phyloP scores from a whole-genome alignment of 495 filamentous ascomycete genomes.

The Rhypophila decipiens region DNA sequence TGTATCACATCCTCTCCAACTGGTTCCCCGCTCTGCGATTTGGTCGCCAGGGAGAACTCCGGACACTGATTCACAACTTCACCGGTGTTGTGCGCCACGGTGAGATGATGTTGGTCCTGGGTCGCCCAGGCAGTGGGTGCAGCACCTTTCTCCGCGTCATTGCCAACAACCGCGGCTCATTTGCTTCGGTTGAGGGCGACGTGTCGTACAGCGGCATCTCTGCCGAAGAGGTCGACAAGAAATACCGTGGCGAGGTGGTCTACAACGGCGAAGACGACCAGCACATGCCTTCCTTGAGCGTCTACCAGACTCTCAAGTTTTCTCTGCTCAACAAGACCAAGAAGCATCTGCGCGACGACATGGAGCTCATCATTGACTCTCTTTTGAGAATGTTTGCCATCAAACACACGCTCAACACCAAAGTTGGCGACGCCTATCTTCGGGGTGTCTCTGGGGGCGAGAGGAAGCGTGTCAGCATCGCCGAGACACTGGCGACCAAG shows the following conservation, averaged over 20 bases:
- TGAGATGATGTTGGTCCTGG: slow-evolving; percentile 77
- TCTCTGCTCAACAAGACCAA: slow-evolving; percentile 79
- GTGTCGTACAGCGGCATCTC: slow-evolving; percentile 73
- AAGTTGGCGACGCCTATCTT: slow-evolving; percentile 78
- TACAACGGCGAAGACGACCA: slow-evolving; percentile 80
- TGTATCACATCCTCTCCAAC: slow-evolving; percentile 60
- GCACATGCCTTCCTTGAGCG: slow-evolving; percentile 71
- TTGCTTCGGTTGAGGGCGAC: slow-evolving; percentile 62
- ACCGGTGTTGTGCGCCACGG: slow-evolving; percentile 72
- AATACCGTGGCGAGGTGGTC: slow-evolving; percentile 74
- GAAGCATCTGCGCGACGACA: slow-evolving; percentile 59
- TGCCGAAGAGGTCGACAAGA: slow-evolving; percentile 57
- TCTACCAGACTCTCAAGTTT: slow-evolving; percentile 77
- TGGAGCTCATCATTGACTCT: slow-evolving; percentile 61
- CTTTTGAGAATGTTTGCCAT: slow-evolving; percentile 74
- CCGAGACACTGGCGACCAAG: slow-evolving; percentile 40
- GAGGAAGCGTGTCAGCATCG: slow-evolving; percentile 51
- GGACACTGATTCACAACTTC: slow-evolving; percentile 67
- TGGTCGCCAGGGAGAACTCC: slow-evolving; percentile 35
- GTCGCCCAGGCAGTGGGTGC: slow-evolving; percentile 74
- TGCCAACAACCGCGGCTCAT: slow-evolving; percentile 61
- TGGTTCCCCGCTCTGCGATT: slow-evolving; percentile 58
- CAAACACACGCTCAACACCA: slow-evolving; percentile 70
- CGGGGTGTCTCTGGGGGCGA: slow-evolving; percentile 63
- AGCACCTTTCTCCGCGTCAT: slow-evolving; percentile 74